Conservation (phyloP, 208 protist species). For the Leishmania lainsoni region DNA sequence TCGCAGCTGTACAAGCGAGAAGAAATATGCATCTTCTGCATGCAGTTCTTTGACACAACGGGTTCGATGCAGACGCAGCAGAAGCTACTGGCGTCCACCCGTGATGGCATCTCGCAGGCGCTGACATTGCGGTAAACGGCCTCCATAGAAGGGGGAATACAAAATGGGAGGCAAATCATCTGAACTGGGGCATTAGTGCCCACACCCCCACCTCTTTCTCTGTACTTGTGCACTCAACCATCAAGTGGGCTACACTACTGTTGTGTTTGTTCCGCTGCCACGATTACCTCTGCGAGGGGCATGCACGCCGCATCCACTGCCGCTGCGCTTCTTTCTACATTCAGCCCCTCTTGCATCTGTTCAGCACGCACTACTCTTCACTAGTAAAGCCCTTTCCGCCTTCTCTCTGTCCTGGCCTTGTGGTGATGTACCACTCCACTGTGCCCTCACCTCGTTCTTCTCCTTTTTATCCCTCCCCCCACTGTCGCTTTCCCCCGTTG, state of each 20-base stretch:
- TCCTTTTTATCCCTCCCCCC: neutral
- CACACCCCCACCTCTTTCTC: neutral
- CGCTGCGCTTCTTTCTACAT: neutral
- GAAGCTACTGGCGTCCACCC: slow-evolving; percentile 86
- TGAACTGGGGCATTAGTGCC: neutral
- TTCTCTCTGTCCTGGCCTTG: neutral
- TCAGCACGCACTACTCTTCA: neutral
- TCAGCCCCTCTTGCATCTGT: neutral
- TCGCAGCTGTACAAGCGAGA: slow-evolving; percentile 93
- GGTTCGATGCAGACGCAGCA: slow-evolving; percentile 86
- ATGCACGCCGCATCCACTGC: too few species aligned
- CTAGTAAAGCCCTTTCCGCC: neutral
- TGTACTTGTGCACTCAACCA: neutral
- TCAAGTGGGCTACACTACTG: neutral
- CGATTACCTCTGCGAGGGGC: neutral
- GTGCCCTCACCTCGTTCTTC: neutral
- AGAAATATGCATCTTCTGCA: slow-evolving; percentile 93
- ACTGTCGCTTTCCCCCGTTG: neutral
- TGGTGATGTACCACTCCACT: neutral
- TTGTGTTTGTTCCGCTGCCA: neutral
- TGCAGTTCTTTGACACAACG: slow-evolving; percentile 94
- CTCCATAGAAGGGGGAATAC: neutral
- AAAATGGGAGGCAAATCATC: neutral
- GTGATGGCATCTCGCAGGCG: slow-evolving; percentile 78
- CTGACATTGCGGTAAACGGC: slow-evolving; percentile 66